Percentiles rank a stretch among this genome's conserved stretches.
Conservation (phyloP, 805 yeast genomes). For the Spathaspora arborariae region DNA sequence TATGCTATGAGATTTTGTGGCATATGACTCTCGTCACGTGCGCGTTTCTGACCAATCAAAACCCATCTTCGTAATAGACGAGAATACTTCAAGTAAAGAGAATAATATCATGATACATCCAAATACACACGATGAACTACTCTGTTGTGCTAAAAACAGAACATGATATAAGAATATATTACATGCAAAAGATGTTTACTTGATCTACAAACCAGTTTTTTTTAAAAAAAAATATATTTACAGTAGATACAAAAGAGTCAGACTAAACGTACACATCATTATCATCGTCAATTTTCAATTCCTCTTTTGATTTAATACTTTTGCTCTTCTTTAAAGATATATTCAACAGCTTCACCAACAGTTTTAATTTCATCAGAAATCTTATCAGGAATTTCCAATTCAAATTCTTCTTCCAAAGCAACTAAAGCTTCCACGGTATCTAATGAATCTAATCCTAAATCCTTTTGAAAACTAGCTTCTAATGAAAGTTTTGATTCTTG, state of each 20-base stretch:
- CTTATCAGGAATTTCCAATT: slow-evolving; percentile 81
- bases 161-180: too few relatives aligned
- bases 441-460: slow-evolving; percentile 85
- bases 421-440: slow-evolving; percentile 95
- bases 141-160: too few relatives aligned
- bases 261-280: background rate
- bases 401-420: slow-evolving; percentile 88
- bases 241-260: background rate
- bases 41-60: background rate
- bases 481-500: slow-evolving; percentile 41
- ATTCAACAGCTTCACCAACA: slow-evolving; percentile 89
- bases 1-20: too few relatives aligned
- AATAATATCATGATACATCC: too few relatives aligned
- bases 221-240: background rate
- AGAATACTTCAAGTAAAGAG: too few relatives aligned
- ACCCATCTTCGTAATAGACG: background rate
- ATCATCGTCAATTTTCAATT: background rate
- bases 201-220: too few relatives aligned
- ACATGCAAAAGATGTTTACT: too few relatives aligned
- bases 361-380: slow-evolving; percentile 92
- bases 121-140: too few relatives aligned
- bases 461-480: slow-evolving; percentile 58
- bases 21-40: background rate
- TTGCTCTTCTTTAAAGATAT: slow-evolving; percentile 64
- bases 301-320: slow-evolving; percentile 13